These are phyloP conservation scores for Aspergillaceae sp. DNA, from an alignment of 2,329 filamentous ascomycete genomes.

Conservation along the genomic window DNA sequence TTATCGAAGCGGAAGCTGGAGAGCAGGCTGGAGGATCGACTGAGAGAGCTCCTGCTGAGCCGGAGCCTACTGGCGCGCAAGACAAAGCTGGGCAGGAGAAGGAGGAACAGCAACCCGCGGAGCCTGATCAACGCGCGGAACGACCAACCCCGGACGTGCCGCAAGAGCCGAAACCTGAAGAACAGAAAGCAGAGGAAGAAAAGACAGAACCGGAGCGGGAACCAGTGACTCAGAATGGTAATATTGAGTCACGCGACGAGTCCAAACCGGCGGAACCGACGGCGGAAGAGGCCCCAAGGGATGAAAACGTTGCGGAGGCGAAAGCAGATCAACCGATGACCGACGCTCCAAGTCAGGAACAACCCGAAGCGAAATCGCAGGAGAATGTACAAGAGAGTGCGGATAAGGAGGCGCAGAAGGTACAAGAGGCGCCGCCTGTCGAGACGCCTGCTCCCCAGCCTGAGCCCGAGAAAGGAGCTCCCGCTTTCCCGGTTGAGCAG, in stretches of 20 bases:
- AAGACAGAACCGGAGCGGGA: conserved; percentile 3
- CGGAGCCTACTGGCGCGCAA: conserved; percentile 8
- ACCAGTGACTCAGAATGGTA: conserved; percentile 2
- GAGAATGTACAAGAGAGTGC: not conserved
- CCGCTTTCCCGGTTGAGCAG: conserved; percentile 17
- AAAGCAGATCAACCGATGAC: not conserved
- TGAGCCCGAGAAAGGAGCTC: conserved; percentile 7
- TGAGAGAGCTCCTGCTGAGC: conserved; percentile 12
- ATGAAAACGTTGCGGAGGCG: not conserved
- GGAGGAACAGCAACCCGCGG: conserved; percentile 7
- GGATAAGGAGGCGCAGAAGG: not conserved
- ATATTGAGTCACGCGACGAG: conserved; percentile 3
- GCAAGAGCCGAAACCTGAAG: conserved; percentile 11
- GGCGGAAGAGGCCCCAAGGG: conserved; percentile 6
- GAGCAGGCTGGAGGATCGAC: conserved; percentile 20
- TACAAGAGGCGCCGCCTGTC: not conserved
- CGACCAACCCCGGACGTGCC: conserved; percentile 6
- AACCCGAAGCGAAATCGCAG: conserved; percentile 1
- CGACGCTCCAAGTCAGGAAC: not conserved
- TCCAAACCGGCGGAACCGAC: conserved; percentile 8
- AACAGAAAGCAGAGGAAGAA: conserved; percentile 5
- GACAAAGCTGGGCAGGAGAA: conserved; percentile 8
- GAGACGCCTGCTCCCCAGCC: not conserved
- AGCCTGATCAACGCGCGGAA: conserved; percentile 4
- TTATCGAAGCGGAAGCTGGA: conserved; percentile 41